Evolutionary conservation across 768 basidiomycete species (phyloP).

Genomic region (Neoboletus magnificus): DNA sequence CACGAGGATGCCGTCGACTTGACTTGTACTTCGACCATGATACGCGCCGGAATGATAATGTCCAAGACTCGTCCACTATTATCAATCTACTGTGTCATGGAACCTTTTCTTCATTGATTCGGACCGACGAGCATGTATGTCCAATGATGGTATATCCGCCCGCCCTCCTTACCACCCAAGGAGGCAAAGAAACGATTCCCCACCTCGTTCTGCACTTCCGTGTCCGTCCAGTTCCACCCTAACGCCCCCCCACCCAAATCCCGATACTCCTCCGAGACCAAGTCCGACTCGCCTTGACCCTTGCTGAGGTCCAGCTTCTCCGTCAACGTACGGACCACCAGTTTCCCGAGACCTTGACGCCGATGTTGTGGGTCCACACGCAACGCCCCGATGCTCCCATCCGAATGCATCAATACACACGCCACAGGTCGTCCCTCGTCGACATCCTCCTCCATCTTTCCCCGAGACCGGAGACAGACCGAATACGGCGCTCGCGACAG

Average conservation of each 20-base stretch:
- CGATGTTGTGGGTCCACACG: conserved; percentile 7
- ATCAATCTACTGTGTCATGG: not conserved
- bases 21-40: not conserved
- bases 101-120: not conserved
- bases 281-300: not conserved
- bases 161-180: conserved; percentile 3
- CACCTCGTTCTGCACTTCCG: not conserved
- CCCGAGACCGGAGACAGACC: conserved; percentile 18
- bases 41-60: not conserved
- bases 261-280: not conserved
- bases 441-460: not conserved
- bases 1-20: not conserved
- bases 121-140: conserved; percentile 7
- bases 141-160: conserved; percentile 11
- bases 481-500: conserved; percentile 20
- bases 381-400: conserved; percentile 19
- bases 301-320: conserved; percentile 7
- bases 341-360: conserved; percentile 11
- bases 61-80: not conserved
- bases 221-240: conserved; percentile 25
- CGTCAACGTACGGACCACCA: conserved; percentile 8
- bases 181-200: conserved; percentile 11
- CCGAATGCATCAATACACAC: conserved; percentile 18
- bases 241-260: conserved; percentile 23
- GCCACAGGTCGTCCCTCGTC: conserved; percentile 3